Base-by-base conservation (phyloP, 2,329 filamentous ascomycete genomes). In the Aspergillus proliferans region DNA sequence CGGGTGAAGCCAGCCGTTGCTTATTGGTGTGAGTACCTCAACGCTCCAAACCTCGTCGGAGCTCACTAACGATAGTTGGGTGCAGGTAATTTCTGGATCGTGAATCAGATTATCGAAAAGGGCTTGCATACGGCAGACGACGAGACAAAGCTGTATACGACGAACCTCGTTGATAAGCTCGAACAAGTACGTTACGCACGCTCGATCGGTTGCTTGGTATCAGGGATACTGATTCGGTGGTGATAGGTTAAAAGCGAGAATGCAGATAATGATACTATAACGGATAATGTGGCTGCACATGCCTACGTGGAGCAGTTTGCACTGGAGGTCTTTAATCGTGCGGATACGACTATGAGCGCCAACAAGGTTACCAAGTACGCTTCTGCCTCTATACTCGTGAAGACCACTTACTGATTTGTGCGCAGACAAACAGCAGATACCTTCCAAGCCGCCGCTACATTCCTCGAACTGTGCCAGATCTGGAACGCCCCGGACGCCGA, bases 231-330 rank as follows among this genome's bases (percentile, higher is more conserved):
- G 19, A 40, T 21, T 19, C 15, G 18, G 3, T 18, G 44, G 30
- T 53, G 52, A 55, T 58, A 86, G 78, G 85, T 82, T 54, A 93
- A 93, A 74, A 74, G 74, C 9, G 81, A 87, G 49, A 83, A 92
- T 62, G 77, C 83, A 8, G 78, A 81, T 43, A 88, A 97, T 62
- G 88, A 94, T 64, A 87, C 90, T 14, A 84, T 97, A 47, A 77
- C 82, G 5, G 92, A 97, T 69, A 91, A 96, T 59, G 75, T 84
- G 1, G 88, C 87, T 3, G 92, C 89, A 1, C 88, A 91, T 69
- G 90, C 89, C 47, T 95, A 95, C 61, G 85, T 97, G 43, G 91
- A 97, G 69, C 87, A 95, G 66, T 98, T 98, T 68, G 92, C 86
- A 0, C 77, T 92, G 55, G 87, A 95, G 62, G 91, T 90, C 0